Evolutionary conservation across 345 rosid species (phyloP).

Genomic region (Melaleuca quinquenervia): DNA sequence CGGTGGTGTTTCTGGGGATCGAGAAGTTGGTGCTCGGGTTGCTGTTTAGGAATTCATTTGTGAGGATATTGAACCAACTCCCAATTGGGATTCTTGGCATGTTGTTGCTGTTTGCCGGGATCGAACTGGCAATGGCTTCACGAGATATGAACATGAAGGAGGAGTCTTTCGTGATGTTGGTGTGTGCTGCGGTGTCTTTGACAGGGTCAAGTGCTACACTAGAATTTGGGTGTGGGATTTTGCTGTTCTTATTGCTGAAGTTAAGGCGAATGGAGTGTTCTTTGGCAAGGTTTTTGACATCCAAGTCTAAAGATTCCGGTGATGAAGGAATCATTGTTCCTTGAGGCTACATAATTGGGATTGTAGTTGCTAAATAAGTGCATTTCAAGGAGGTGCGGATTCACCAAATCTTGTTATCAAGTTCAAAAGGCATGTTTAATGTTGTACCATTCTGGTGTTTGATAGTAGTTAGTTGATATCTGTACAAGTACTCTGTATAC

Average conservation of each 20-base stretch:
- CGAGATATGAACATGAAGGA: slow-evolving; percentile 70
- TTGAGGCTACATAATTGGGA: neutral
- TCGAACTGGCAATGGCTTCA: slow-evolving; percentile 78
- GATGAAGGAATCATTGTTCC: neutral
- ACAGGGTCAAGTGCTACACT: slow-evolving; percentile 88
- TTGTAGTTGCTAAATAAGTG: neutral
- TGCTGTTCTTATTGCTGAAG: slow-evolving; percentile 61
- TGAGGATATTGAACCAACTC: slow-evolving; percentile 57
- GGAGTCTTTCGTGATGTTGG: slow-evolving; percentile 69
- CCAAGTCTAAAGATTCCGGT: neutral
- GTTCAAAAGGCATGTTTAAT: neutral
- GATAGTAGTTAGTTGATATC: neutral
- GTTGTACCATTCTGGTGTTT: neutral
- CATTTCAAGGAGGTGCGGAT: neutral
- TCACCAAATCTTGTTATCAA: neutral
- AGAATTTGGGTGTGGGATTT: slow-evolving; percentile 71
- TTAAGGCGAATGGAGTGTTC: slow-evolving; percentile 41
- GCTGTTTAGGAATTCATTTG: slow-evolving; percentile 74
- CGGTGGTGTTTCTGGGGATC: slow-evolving; percentile 53
- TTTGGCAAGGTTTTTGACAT: neutral
- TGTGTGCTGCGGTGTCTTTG: slow-evolving; percentile 78
- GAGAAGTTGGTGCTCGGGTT: slow-evolving; percentile 64
- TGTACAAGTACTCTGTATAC: neutral
- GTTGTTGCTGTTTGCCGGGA: slow-evolving; percentile 71
- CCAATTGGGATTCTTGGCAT: slow-evolving; percentile 86